Evolutionary conservation across 2,329 filamentous ascomycete species (phyloP).

Genomic region (Cadophora malorum): DNA sequence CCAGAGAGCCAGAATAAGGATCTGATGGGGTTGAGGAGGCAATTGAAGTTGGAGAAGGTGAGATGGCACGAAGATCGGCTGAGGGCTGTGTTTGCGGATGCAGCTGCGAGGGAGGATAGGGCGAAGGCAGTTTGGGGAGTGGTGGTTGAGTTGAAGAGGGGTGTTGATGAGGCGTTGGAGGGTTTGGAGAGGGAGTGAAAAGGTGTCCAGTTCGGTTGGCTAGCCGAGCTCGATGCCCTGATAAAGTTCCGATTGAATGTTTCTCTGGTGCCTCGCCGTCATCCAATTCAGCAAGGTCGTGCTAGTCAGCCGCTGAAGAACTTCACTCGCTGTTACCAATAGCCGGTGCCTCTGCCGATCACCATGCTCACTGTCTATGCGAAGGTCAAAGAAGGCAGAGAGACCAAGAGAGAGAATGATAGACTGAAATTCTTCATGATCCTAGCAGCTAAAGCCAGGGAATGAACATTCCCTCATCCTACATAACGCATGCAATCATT

Average conservation of each 20-base stretch:
- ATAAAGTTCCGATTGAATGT: background rate
- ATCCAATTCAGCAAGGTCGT: background rate
- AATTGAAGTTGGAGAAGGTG: conserved; percentile 31
- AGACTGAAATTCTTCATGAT: conserved; percentile 8
- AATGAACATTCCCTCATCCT: conserved; percentile 9
- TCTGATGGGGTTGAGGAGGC: conserved; percentile 15
- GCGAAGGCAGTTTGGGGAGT: conserved; percentile 28
- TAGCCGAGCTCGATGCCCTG: background rate
- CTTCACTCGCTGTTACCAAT: background rate
- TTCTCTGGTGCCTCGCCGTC: background rate
- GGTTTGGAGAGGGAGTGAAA: conserved; percentile 18
- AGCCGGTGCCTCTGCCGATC: background rate
- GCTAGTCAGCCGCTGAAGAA: background rate
- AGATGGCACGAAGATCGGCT: conserved; percentile 32
- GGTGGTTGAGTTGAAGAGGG: conserved; percentile 25
- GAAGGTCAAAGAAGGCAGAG: background rate
- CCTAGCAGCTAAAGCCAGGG: background rate
- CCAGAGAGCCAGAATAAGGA: background rate
- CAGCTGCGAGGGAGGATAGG: conserved; percentile 18
- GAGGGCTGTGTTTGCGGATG: conserved; percentile 19
- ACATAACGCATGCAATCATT: conserved; percentile 24
- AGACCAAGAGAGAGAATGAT: background rate
- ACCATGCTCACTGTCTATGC: background rate
- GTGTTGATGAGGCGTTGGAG: conserved; percentile 20
- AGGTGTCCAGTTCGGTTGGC: background rate